Evolutionary conservation across 441 rosid species (phyloP).

Genomic region (Mallotus japonicus): DNA sequence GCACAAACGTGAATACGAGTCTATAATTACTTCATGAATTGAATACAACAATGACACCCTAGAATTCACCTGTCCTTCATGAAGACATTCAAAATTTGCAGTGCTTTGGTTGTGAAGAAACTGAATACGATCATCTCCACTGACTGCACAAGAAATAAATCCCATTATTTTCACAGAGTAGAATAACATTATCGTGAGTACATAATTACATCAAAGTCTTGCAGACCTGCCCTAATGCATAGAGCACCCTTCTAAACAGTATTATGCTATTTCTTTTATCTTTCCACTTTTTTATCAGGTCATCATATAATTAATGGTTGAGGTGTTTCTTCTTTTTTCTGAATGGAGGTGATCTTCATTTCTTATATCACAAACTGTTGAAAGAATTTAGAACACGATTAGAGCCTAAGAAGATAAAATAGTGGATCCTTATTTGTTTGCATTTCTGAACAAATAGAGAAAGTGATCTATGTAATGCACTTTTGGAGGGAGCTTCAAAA

Average conservation of each 20-base stretch:
- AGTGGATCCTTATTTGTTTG: not conserved
- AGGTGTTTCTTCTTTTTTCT: not conserved
- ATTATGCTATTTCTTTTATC: not conserved
- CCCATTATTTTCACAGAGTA: conserved; percentile 10
- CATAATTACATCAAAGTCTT: not conserved
- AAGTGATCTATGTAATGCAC: not conserved
- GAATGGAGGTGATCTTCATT: not conserved
- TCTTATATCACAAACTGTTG: not conserved
- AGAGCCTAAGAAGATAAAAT: not conserved
- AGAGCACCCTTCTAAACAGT: not conserved
- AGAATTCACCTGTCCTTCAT: conserved; percentile 60
- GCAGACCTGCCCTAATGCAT: not conserved
- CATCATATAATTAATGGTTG: not conserved
- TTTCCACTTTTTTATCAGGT: not conserved
- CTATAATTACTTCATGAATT: conserved; percentile 7
- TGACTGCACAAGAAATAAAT: conserved; percentile 42
- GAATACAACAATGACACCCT: conserved; percentile 2
- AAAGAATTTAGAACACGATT: not conserved
- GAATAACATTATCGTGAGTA: conserved; percentile 16
- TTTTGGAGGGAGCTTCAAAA: not conserved
- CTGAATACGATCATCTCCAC: conserved; percentile 81
- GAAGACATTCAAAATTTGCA: conserved; percentile 74
- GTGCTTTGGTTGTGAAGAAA: conserved; percentile 95
- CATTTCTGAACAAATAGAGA: not conserved
- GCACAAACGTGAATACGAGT: conserved; percentile 11